Conservation (phyloP, 2,329 filamentous ascomycete genomes). For the Cercospora zeae-maydis region DNA sequence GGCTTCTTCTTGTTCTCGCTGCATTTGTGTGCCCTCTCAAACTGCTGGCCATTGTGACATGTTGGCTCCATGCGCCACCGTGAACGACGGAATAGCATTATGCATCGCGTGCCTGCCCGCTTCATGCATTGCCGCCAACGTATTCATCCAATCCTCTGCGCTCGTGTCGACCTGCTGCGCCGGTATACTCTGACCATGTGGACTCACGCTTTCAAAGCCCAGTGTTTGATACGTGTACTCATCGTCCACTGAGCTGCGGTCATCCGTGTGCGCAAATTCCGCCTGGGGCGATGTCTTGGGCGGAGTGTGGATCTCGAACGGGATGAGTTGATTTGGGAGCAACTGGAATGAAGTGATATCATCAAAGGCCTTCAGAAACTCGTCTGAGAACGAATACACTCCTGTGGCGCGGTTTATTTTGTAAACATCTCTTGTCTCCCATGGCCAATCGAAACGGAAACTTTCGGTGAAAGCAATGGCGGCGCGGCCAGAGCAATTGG, state of each 20-base stretch:
- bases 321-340: slow-evolving; percentile 18
- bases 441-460: slow-evolving; percentile 24
- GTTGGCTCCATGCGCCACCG: slow-evolving; percentile 12
- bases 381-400: slow-evolving; percentile 21
- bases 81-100: slow-evolving; percentile 10
- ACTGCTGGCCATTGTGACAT: slow-evolving; percentile 12
- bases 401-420: slow-evolving; percentile 21
- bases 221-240: slow-evolving; percentile 5
- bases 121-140: slow-evolving; percentile 14
- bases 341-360: slow-evolving; percentile 18
- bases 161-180: slow-evolving; percentile 8
- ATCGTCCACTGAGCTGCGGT: slow-evolving; percentile 9
- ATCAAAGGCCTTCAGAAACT: slow-evolving; percentile 18
- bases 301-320: slow-evolving; percentile 20
- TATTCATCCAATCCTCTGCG: slow-evolving; percentile 19
- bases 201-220: neutral
- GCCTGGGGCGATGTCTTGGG: slow-evolving; percentile 11
- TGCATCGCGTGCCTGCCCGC: slow-evolving; percentile 10
- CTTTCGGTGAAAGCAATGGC: slow-evolving; percentile 22
- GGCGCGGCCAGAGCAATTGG: slow-evolving; percentile 14
- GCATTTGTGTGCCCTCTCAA: neutral
- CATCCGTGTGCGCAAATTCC: neutral
- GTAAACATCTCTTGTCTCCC: slow-evolving; percentile 21
- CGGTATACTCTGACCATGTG: slow-evolving; percentile 2
- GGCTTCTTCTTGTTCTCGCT: neutral